Base-by-base conservation (phyloP, 1,284 basidiomycete genomes). In the Xanthoconium separans region DNA sequence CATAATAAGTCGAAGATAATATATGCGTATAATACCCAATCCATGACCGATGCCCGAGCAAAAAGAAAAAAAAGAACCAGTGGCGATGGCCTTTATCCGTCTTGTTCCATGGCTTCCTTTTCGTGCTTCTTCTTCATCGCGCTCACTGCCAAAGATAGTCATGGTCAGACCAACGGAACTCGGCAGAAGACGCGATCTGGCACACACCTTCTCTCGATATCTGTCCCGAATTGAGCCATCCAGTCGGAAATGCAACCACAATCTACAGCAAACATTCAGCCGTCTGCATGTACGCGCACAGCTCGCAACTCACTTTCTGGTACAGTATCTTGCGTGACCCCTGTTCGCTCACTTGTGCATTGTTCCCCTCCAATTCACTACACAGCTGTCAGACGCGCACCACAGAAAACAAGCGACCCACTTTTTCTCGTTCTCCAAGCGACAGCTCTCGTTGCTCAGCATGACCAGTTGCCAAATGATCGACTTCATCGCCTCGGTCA, bases 371-470 rank as follows among this genome's bases (percentile, higher is more conserved):
- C 40, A 89, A 71, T 18, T 75, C 68, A 62, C 89, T 91, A 58
- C 3, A 2, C 34, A 9, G 31, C 42, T 40, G 58, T 13, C 18
- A 22, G 24, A 42, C 49, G 18, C n/a, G 49, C 12, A 39, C 22
- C 4, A 22, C 22, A 45, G 2, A 15, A 40, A 44, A 4, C 22
- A 22, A 1, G 11, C 31, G 29, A 79, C 87, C 31, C 65, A 91
- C 88, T 89, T 89, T 71, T 90, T 91, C 80, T 91, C 87, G 64
- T 91, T 91, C 73, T 90, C 88, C 68, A 92, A 71, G 61, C 87
- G 72, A 70, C 85, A 89, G 53, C 83, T 83, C 72, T 91, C 89
- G 63, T 91, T 91, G 67, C 87, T 90, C 56, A 92, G 67, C 63
- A 84, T 76, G 42, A 92, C 89, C 9, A 91, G 75, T 70, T 87